These are phyloP conservation scores for Gleditsia sinensis DNA, from an alignment of 306 rosid species.

Conservation along the genomic window DNA sequence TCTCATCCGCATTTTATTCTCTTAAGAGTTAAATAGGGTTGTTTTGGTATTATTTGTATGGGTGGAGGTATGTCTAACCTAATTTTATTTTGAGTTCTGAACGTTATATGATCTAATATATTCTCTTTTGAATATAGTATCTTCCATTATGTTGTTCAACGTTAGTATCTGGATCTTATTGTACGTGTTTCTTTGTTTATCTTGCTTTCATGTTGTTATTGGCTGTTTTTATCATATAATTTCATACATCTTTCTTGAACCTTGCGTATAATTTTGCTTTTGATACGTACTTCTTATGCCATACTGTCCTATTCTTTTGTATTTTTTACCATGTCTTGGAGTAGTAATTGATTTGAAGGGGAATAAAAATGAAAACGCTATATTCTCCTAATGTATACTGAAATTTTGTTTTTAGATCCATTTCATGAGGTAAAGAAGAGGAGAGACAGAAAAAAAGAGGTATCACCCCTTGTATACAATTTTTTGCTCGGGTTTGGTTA, in stretches of 20 bases:
- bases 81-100: background rate
- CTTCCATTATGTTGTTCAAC: too few species aligned
- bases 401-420: constrained; percentile 58
- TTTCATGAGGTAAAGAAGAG: constrained; percentile 94
- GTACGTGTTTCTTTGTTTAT: background rate
- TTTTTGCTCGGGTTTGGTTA: background rate
- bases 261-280: background rate
- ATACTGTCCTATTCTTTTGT: background rate
- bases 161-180: background rate
- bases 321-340: background rate
- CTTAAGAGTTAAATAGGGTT: background rate
- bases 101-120: background rate
- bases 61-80: background rate
- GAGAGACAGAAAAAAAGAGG: constrained; percentile 90
- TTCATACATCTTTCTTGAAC: constrained; percentile 1
- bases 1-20: background rate
- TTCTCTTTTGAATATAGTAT: background rate
- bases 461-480: constrained; percentile 18
- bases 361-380: background rate
- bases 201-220: background rate
- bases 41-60: background rate
- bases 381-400: constrained; percentile 24
- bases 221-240: background rate
- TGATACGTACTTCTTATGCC: background rate
- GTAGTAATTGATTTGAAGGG: constrained; percentile 15